A percentile compares a stretch with the other conserved stretches of the same genome.
These are phyloP conservation scores for Scleroderma bovista DNA, from an alignment of 768 basidiomycete genomes.

Conservation along the genomic window DNA sequence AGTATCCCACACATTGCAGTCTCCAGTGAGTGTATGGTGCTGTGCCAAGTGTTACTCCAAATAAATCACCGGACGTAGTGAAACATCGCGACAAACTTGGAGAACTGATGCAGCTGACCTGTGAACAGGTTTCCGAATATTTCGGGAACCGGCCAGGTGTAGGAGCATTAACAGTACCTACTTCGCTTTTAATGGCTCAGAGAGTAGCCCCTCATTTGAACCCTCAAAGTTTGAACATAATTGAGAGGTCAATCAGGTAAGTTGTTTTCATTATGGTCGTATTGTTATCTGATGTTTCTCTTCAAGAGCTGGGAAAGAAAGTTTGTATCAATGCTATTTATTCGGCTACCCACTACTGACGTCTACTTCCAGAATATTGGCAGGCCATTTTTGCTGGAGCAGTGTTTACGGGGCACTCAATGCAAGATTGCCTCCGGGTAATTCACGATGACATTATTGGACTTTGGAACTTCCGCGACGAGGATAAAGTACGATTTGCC, in stretches of 20 bases:
- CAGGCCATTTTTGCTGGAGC: not conserved
- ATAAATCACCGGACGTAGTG: not conserved
- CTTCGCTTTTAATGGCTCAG: not conserved
- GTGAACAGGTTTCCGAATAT: not conserved
- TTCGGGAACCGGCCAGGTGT: not conserved
- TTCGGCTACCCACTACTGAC: not conserved
- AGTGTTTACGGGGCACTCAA: not conserved
- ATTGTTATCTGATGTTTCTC: not conserved
- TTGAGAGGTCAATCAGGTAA: not conserved
- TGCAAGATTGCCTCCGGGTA: not conserved
- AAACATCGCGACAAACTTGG: not conserved
- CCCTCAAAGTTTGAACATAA: too few species aligned
- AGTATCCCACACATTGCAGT: not conserved
- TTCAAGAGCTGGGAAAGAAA: not conserved
- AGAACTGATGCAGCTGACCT: not conserved
- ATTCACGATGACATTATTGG: not conserved
- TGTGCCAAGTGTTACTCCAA: not conserved
- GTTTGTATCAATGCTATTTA: not conserved
- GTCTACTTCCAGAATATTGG: not conserved
- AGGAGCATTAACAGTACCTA: not conserved
- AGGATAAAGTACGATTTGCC: not conserved
- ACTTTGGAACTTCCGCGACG: not conserved
- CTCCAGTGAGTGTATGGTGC: not conserved
- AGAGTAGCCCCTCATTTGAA: not conserved
- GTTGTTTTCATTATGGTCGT: not conserved